Base-by-base conservation (phyloP, 331 rosid species). In the Cucumis variabilis region DNA sequence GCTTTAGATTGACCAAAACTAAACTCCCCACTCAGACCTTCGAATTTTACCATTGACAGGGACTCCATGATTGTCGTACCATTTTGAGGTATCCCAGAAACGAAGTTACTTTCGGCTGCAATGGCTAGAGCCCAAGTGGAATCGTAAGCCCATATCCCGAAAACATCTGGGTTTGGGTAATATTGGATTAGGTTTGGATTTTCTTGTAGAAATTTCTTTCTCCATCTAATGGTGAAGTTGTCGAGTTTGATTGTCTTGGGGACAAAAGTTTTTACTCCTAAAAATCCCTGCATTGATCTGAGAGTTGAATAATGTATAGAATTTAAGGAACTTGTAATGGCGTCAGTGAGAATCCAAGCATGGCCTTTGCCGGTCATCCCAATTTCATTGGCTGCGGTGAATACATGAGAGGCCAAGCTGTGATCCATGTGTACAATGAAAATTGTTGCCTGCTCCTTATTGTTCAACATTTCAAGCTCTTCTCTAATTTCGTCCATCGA, bases 141-240 rank as follows among this genome's bases (percentile, higher is more conserved):
- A 87, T 92, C 95, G 77, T 93, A 92, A 75, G 95, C 96, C 96
- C 93, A 89, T 19, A 90, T 13, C 0, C 93, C 93, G 33, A 68
- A 79, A 79, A 86, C 90, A 17, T 89, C 85, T 86, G 90, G 67
- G 41, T 89, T 60, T 2, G 62, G 80, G 17, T 70, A 17, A 73
- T 48, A 55, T 15, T 16, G 1, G 63, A 55, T 21, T 1, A 62
- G 8, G 4, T 62, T 11, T 62, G 67, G 67, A 62, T 62, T 62
- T 1, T 62, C 67, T 21, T 20, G 4, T 62, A 62, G 12, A 62
- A 62, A 62, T 62, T 62, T 62, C 24, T 7, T 62, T 62, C 67
- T 62, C 67, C 67, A 62, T 62, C 67, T 9, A 62, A 62, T 20
- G n/a, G n/a, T 62, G 67, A 62, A 62, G 24, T 62, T 21, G 24